A percentile compares a stretch with the other conserved stretches of the same genome.
Conservation (phyloP, 2,329 filamentous ascomycete genomes). For the Neonectria ditissima region DNA sequence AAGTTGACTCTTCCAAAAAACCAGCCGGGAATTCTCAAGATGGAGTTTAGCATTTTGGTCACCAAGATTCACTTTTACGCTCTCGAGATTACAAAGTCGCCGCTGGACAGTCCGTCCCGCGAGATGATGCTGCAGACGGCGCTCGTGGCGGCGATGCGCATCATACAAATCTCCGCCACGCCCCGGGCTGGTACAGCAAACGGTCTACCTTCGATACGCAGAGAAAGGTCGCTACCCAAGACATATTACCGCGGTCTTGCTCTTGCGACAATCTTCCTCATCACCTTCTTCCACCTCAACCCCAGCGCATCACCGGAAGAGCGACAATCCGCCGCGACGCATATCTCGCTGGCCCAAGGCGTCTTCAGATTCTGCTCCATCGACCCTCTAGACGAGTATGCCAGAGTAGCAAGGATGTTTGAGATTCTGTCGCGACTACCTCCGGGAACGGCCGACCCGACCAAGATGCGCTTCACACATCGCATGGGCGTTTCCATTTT, state of each 20-base stretch:
- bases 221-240: conserved; percentile 30
- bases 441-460: neutral
- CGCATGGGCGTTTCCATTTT: conserved; percentile 34
- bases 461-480: conserved; percentile 24
- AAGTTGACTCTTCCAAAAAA: conserved; percentile 11
- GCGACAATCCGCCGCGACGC: conserved; percentile 26
- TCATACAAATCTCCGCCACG: conserved; percentile 27
- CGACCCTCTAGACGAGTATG: conserved; percentile 30
- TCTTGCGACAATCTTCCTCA: conserved; percentile 34
- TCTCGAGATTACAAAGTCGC: conserved; percentile 25
- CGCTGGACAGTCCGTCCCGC: conserved; percentile 16
- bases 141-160: conserved; percentile 21
- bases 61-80: conserved; percentile 34
- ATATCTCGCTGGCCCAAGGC: conserved; percentile 27
- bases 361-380: conserved; percentile 23
- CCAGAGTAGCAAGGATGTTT: conserved; percentile 23
- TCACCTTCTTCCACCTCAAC: conserved; percentile 33
- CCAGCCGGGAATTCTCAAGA: conserved; percentile 3
- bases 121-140: conserved; percentile 29
- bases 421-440: conserved; percentile 24
- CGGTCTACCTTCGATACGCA: neutral
- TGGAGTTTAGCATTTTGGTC: conserved; percentile 30
- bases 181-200: neutral
- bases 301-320: conserved; percentile 15
- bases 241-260: conserved; percentile 32